Conservation (phyloP, 2,329 filamentous ascomycete species). For the Nemania bipapillata region DNA sequence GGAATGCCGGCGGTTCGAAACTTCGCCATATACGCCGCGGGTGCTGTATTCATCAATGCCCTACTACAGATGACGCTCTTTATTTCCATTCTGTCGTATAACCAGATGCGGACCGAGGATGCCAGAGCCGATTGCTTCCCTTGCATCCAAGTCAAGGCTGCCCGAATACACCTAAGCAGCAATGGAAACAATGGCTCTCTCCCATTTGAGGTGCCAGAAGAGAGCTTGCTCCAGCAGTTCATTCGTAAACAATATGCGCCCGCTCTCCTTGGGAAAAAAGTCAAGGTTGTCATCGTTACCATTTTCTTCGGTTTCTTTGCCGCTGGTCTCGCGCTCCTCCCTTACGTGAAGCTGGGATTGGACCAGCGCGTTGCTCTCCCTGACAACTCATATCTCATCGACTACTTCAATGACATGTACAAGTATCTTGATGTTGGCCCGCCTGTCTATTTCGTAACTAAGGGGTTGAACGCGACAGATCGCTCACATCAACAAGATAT, state of each 20-base stretch:
- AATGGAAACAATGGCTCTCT: conserved; percentile 69
- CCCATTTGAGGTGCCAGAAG: conserved; percentile 80
- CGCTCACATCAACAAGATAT: conserved; percentile 82
- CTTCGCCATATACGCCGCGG: conserved; percentile 95
- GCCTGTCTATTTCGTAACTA: conserved; percentile 94
- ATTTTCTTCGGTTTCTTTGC: conserved; percentile 90
- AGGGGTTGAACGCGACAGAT: conserved; percentile 80
- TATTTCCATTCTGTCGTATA: conserved; percentile 87
- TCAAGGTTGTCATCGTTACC: conserved; percentile 79
- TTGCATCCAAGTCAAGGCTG: conserved; percentile 82
- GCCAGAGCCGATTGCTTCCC: conserved; percentile 91
- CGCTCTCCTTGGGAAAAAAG: conserved; percentile 78
- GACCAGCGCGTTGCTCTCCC: conserved; percentile 96
- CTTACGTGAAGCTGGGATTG: conserved; percentile 84
- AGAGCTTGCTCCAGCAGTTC: conserved; percentile 84
- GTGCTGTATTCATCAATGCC: conserved; percentile 96
- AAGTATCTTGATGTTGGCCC: conserved; percentile 90
- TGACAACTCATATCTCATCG: conserved; percentile 91
- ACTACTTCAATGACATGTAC: conserved; percentile 96
- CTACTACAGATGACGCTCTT: conserved; percentile 98
- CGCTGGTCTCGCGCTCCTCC: conserved; percentile 83
- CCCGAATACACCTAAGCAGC: conserved; percentile 72
- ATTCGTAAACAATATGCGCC: conserved; percentile 93
- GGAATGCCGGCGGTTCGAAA: conserved; percentile 98
- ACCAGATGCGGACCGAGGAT: conserved; percentile 89